These are phyloP conservation scores for Citrus maxima DNA, from an alignment of 345 rosid species.

Conservation along the genomic window DNA sequence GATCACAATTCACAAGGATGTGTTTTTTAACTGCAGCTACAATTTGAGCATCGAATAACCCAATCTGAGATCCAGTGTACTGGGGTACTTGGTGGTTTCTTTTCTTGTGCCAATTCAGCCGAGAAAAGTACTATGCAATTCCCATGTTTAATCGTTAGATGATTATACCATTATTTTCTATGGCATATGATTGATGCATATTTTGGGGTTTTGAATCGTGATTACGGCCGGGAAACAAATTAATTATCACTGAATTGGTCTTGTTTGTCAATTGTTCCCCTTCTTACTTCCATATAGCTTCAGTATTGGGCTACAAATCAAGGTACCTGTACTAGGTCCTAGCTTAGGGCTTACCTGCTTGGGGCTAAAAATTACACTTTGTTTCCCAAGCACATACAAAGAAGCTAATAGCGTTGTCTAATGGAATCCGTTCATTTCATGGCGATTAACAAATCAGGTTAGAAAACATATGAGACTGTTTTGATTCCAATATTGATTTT, in stretches of 20 bases:
- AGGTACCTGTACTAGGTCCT: neutral
- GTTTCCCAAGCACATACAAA: neutral
- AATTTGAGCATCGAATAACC: neutral
- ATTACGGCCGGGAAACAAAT: neutral
- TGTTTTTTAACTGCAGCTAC: neutral
- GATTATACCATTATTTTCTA: neutral
- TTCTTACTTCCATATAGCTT: neutral
- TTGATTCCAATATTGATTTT: neutral
- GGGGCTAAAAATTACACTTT: neutral
- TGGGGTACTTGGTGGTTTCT: too few relatives aligned
- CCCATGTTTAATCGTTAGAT: neutral
- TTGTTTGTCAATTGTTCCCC: neutral
- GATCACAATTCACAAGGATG: neutral
- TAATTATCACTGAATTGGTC: neutral
- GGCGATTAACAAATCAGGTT: neutral
- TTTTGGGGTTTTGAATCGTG: neutral
- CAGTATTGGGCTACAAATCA: neutral
- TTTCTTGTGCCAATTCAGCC: neutral
- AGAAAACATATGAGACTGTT: neutral
- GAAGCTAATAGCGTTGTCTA: neutral
- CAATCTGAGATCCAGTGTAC: neutral
- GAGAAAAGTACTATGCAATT: neutral
- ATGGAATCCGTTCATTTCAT: neutral
- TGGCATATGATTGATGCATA: neutral
- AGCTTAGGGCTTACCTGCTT: neutral